Evolutionary conservation across 306 rosid genomes (phyloP), one percentile per base, ranked within the genome.

Genomic region (Oxytropis ochrocephala): DNA sequence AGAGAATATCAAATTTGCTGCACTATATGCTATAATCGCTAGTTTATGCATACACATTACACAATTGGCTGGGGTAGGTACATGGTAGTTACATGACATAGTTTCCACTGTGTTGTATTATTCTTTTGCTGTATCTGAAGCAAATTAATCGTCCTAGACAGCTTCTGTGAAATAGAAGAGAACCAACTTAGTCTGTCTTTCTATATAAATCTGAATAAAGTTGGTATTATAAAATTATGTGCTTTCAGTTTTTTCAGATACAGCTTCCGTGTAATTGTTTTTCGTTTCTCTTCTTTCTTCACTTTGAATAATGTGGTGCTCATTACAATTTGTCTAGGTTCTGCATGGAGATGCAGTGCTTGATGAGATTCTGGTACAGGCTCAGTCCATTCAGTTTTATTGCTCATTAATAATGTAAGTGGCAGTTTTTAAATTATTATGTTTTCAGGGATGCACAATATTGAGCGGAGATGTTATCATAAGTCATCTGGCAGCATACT

Each of bases 311-410:
- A 74, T 36, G 16, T 35, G 56, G 33, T 30, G 59, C 46, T 72
- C 5, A 4, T 38, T 67, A 8, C 65, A 12, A 43, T 67, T 50
- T 74, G 69, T 47, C 57, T 66, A 86, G 98, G 98, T 93, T 79
- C 67, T 90, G 78, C 98, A 93, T 78, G 98, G 94, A 67, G 98
- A 93, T 90, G 98, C 98, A 16, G 96, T 90, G 58, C 80, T 90
- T 32, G 98, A 93, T 79, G 81, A 81, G 46, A 79, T 76, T 64
- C 91, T 64, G 97, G 97, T 93, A 59, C 62, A 69, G 64, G 63
- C 85, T 64, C 66, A 60, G 33, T 55, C 32, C 24, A 24, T 67
- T 72, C n/a, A 27, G 14, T 67, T 68, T 72, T 47, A 6, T 9
- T 48, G 72, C 69, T 12, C 60, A 14, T 58, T 54, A 53, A 58